Evolutionary conservation across 345 rosid genomes (phyloP), one percentile per base, ranked within the genome.

Genomic region (Eucalyptus marginata): DNA sequence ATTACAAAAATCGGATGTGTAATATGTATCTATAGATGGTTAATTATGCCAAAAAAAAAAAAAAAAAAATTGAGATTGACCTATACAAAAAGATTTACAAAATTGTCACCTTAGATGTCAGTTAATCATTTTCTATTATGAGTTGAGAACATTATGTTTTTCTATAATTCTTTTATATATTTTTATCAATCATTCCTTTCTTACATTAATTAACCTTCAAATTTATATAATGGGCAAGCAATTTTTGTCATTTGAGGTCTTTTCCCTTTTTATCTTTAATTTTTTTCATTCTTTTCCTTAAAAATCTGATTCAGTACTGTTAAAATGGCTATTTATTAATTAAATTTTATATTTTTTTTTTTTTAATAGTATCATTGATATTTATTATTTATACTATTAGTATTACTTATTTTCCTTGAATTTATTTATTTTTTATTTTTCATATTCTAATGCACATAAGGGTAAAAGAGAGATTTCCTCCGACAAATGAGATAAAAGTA

Each of bases 311-410:
- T n/a, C 8, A n/a, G 2, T n/a, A 13, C 76, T n/a, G 11, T 64
- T 64, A n/a, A 29, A 64, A n/a, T 64, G 10, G 10, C 40, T 64
- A 64, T 29, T 0, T 64, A n/a, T 64, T 64, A 4, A 64, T 64
- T 15, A 64, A 7, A n/a, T 64, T 13, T 64, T 25, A 13, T 13
- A 7, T 64, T n/a, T 64, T 7, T 1, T 0, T 7, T 7, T n/a
- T 64, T 64, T 7, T 2, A 2, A 14, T 14, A 64, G 76, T 64
- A 64, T 29, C 40, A 64, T n/a, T n/a, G 36, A 7, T 64, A n/a
- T 64, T 14, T n/a, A n/a, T 64, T 59, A 59, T 59, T 59, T 12
- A n/a, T 64, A n/a, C 10, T 64, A 15, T n/a, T 64, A 31, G 36
- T 14, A 64, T 62, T 27, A 29, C 16, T 27, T 12, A 62, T 27